Conservation (phyloP, 805 yeast species). For the Candida vaughaniae region DNA sequence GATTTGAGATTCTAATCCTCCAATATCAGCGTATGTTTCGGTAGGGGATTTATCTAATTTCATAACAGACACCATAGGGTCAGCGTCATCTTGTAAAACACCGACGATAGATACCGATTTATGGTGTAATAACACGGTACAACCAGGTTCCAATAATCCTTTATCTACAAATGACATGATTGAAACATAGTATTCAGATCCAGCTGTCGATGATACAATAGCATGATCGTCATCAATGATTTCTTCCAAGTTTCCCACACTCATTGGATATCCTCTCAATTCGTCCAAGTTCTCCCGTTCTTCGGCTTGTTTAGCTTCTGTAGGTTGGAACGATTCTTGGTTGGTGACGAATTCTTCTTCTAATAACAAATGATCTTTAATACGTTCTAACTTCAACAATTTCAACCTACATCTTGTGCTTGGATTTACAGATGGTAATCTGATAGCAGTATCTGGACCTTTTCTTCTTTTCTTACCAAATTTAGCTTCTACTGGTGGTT, state of each 20-base stretch:
- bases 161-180: conserved; percentile 96
- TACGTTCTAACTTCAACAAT: conserved; percentile 88
- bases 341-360: conserved; percentile 96
- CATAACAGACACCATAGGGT: conserved; percentile 97
- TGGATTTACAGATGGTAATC: conserved; percentile 85
- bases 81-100: conserved; percentile 96
- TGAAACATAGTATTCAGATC: conserved; percentile 96
- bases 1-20: conserved; percentile 93
- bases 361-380: conserved; percentile 89
- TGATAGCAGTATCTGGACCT: conserved; percentile 84
- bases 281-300: conserved; percentile 95
- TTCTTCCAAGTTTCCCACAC: conserved; percentile 95
- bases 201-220: conserved; percentile 91
- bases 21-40: conserved; percentile 94
- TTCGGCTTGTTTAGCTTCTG: conserved; percentile 94
- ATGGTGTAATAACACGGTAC: conserved; percentile 92
- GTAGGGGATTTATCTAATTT: conserved; percentile 97
- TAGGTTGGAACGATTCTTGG: conserved; percentile 92
- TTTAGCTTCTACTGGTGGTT: conserved; percentile 95
- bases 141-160: conserved; percentile 93
- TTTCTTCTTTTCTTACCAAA: conserved; percentile 91
- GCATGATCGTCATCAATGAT: conserved; percentile 99
- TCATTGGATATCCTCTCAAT: conserved; percentile 93
- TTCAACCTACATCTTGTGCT: conserved; percentile 92
- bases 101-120: conserved; percentile 97